Evolutionary conservation across 768 basidiomycete genomes (phyloP).

Genomic region (Candolleomyces aberdarensis): DNA sequence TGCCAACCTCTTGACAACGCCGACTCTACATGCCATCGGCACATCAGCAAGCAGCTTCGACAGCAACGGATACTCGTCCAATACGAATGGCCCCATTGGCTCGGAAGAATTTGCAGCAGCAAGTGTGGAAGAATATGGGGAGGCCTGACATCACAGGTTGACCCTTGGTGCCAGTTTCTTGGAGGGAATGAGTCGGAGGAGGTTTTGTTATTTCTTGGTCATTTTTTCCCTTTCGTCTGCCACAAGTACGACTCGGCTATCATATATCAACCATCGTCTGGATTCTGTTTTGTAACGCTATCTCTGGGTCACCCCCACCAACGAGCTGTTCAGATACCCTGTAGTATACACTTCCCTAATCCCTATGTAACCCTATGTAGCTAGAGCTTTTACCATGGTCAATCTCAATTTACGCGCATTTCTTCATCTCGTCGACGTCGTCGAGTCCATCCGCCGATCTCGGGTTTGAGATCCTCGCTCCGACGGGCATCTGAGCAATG

Average conservation of each 20-base stretch:
- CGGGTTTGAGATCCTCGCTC: slow-evolving; percentile 4
- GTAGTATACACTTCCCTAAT: background rate
- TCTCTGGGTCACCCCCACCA: background rate
- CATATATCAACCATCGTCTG: background rate
- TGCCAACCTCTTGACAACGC: slow-evolving; percentile 27
- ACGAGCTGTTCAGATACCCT: background rate
- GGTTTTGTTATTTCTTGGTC: background rate
- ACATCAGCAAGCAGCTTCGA: slow-evolving; percentile 22
- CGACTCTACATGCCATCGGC: slow-evolving; percentile 32
- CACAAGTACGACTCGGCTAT: background rate
- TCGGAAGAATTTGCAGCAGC: slow-evolving; percentile 35
- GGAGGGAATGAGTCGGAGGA: background rate
- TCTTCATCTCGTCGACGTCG: background rate
- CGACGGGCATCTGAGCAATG: background rate
- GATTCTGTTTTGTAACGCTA: background rate
- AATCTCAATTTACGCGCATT: background rate
- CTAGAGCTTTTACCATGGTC: background rate
- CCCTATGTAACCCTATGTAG: background rate
- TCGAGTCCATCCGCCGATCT: slow-evolving; percentile 1
- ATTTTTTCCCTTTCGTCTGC: background rate
- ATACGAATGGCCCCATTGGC: slow-evolving; percentile 32
- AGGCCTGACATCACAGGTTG: slow-evolving; percentile 24
- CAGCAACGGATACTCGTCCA: slow-evolving; percentile 29
- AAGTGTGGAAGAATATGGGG: slow-evolving; percentile 38
- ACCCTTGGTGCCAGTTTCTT: background rate